Evolutionary conservation across 257 asterid species (phyloP).

Genomic region (Solanum bulbocastanum): DNA sequence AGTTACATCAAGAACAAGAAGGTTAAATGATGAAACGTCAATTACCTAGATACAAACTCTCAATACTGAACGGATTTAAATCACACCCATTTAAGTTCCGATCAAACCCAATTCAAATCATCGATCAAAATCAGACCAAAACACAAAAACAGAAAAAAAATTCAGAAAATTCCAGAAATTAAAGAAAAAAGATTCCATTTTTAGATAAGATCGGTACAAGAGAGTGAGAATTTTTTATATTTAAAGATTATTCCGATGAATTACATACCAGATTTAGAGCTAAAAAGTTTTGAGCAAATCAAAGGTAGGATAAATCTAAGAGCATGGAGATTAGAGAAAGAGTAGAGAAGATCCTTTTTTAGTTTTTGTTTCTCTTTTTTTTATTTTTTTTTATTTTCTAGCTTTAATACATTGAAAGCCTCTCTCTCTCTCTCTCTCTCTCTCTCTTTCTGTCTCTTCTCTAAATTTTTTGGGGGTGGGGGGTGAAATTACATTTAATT

Average conservation of each 20-base stretch:
- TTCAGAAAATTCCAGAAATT: not conserved
- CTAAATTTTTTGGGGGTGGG: not conserved
- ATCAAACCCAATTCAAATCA: constrained; percentile 12
- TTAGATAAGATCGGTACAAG: not conserved
- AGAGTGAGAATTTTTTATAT: not conserved
- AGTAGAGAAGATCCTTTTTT: constrained; percentile 32
- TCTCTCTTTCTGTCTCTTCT: not conserved
- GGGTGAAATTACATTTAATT: not conserved
- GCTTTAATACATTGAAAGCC: constrained; percentile 8
- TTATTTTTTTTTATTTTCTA: constrained; percentile 7
- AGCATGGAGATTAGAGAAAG: constrained; percentile 43
- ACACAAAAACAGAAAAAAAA: constrained; percentile 24
- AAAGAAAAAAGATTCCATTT: not conserved
- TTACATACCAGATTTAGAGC: constrained; percentile 62
- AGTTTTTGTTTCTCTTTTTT: not conserved
- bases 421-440: not conserved
- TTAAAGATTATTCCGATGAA: constrained; percentile 10
- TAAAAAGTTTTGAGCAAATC: constrained; percentile 32
- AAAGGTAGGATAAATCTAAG: constrained; percentile 41
- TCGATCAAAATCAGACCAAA: constrained; percentile 19
- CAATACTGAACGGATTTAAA: constrained; percentile 28
- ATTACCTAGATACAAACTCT: constrained; percentile 23
- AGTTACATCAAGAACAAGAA: constrained; percentile 16
- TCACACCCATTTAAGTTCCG: constrained; percentile 9
- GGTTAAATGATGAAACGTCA: constrained; percentile 8